Evolutionary conservation across 108 stramenopile species (phyloP), one percentile per base, ranked within the genome.

Genomic region (Asterionellopsis glacialis): DNA sequence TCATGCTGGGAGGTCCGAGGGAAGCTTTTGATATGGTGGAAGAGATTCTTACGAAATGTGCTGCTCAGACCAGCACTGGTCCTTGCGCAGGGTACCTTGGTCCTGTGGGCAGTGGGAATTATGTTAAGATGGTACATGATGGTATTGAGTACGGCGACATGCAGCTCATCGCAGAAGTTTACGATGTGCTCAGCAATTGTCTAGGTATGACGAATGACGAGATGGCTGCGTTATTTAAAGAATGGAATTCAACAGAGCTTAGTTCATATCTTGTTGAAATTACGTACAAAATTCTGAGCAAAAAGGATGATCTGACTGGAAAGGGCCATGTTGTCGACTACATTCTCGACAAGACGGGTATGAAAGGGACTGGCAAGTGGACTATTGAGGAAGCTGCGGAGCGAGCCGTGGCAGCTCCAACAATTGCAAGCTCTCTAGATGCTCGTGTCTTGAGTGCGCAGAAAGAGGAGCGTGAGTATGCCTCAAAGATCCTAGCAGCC

Each of bases 71-170:
- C 27, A 75, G 58, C 16, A 70, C 73, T 15, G 89, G 85, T 9
- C 75, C 90, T 16, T 92, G 90, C 67, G 73, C 69, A 59, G 87
- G 86, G 14, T 88, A 84, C 57, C 50, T 87, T 16, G 95, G 95
- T 23, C 81, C 78, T 21, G 60, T 83, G 14, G 89, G 89, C 22
- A 59, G 72, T 55, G 84, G 67, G 15, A 78, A 85, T 58, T 81
- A 85, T 55, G 77, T 78, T 16, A 57, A 70, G 51, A 96, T 94
- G 93, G 91, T 96, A 24, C 93, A 96, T 72, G 91, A 94, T 64
- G 90, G 92, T 15, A 87, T 96, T 73, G 95, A 96, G 66, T 95
- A 92, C 53, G 90, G 85, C 22, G 81, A 94, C 51, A 87, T 90
- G 83, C 93, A 95, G 66, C 60, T 88, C 42, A 92, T 92, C 49